Evolutionary conservation across 2,329 filamentous ascomycete genomes (phyloP), one percentile per base, ranked within the genome.

Genomic region (Ceratocystiopsis minuta): DNA sequence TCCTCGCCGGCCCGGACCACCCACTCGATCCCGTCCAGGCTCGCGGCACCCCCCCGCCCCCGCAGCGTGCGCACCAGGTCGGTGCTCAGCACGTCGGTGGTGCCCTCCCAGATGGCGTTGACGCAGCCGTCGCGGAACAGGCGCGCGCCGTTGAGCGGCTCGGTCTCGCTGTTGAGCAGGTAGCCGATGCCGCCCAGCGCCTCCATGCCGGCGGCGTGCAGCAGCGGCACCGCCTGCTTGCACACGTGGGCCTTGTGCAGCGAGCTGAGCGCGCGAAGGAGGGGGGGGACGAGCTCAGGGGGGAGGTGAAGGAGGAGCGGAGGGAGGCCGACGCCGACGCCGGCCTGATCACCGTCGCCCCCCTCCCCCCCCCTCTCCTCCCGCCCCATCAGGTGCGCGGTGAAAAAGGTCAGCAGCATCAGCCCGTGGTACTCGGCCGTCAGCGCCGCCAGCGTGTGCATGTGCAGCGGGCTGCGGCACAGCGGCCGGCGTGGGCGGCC

Each of bases 171-270:
- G 48, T 59, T 79, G 51, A 75, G 64, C 18, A 78, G 65, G 49
- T 80, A 81, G 0, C 78, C 76, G 1, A 80, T 68, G 1, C 77
- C 77, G 9, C 77, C 77, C 0, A 81, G 62, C 2, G 66, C 63
- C 51, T 80, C 76, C 69, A 80, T 77, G 51, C 68, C 72, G 14
- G 63, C 63, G 12, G 63, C 63, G 48, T 67, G 66, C 16, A 78
- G 53, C 3, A 68, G 60, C 10, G 60, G 59, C 36, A 72, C 66
- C 9, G 61, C 59, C 11, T 59, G 57, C 48, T 64, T 68, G 55
- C 67, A 72, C 6, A 65, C 67, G 48, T 71, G 64, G 3, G 71
- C 72, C 53, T 80, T 80, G 43, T 69, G 59, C 15, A 78, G 55
- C 6, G 74, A 75, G 13, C 71, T 73, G 5, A 80, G 54, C 1